Conservation (phyloP, 331 rosid genomes). For the Pyrus hybrid region DNA sequence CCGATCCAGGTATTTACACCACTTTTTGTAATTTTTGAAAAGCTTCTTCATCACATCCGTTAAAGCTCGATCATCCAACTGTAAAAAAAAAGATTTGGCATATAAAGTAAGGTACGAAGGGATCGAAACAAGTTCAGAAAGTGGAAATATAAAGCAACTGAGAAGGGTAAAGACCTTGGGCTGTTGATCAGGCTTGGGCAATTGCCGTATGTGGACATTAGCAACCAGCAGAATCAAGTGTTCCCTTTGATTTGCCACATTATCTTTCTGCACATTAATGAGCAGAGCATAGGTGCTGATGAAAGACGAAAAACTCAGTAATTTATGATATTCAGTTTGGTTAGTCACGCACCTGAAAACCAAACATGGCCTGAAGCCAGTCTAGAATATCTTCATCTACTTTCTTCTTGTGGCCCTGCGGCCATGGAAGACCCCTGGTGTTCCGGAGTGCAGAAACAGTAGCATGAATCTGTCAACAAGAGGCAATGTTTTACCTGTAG, state of each 20-base stretch:
- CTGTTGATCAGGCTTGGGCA: slow-evolving; percentile 58
- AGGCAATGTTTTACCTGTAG: neutral
- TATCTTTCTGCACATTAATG: slow-evolving; percentile 52
- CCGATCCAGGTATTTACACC: slow-evolving; percentile 94
- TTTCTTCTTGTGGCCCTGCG: slow-evolving; percentile 42
- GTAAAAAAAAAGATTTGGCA: slow-evolving; percentile 1
- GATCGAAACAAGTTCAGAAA: slow-evolving; percentile 2
- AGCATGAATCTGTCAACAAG: slow-evolving; percentile 53
- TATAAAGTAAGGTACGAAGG: slow-evolving; percentile 3
- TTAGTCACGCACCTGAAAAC: slow-evolving; percentile 67
- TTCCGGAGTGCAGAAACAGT: slow-evolving; percentile 68
- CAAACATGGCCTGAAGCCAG: slow-evolving; percentile 92
- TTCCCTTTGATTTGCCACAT: slow-evolving; percentile 94
- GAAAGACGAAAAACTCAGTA: slow-evolving; percentile 10
- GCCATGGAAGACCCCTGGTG: slow-evolving; percentile 89
- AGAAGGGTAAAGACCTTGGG: slow-evolving; percentile 49
- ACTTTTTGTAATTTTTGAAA: slow-evolving; percentile 77
- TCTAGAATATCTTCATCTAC: slow-evolving; percentile 71
- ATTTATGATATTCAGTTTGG: slow-evolving; percentile 8
- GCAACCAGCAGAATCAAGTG: slow-evolving; percentile 94
- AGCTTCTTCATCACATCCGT: slow-evolving; percentile 88
- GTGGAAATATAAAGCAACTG: neutral
- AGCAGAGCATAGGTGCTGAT: slow-evolving; percentile 8
- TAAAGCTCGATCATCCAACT: slow-evolving; percentile 84
- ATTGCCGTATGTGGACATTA: slow-evolving; percentile 72